Evolutionary conservation across 2,329 filamentous ascomycete genomes (phyloP), one percentile per base, ranked within the genome.

Genomic region (Didymella sp.): DNA sequence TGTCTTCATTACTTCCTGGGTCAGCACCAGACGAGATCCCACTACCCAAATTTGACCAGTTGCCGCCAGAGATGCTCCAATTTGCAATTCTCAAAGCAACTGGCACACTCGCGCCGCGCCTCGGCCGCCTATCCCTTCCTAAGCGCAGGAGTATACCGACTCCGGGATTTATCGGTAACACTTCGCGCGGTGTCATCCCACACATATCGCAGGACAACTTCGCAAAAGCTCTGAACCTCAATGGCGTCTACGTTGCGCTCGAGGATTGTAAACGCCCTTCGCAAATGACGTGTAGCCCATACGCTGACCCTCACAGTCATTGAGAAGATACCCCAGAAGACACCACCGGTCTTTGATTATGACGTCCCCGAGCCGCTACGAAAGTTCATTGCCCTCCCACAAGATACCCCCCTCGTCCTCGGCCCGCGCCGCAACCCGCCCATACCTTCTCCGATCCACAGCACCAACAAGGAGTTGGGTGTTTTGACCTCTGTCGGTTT

Each of bases 401-500:
- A 86, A 13, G 82, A 87, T 15, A 79, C 87, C 28, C 75, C 89
- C 42, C 84, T 92, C 7, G 77, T 99, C 2, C 79, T 99, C 4
- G 91, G 88, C 11, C 85, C 94, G 0, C 88, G 95, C 51, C 84
- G 94, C 28, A 86, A 89, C 45, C 90, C 93, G 1, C 86, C 92
- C 1, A 87, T 97, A 19, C 77, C 83, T 8, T 86, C 88, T 6
- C 90, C 91, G 0, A 75, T 79, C 9, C 80, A 87, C 61, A 92
- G 95, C 73, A 88, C 87, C 8, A 85, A 88, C 60, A 85, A 84
- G 35, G 84, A 87, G 43, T 82, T 98, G 38, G 87, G 89, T 17
- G 84, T 98, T 44, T 87, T 90, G 72, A 96, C 95, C 2, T 94
- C 92, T 0, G 91, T 92, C 1, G 95, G 95, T 27, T 96, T 96